A percentile compares a stretch with the other conserved stretches of the same genome.
Evolutionary conservation across 2,329 filamentous ascomycete species (phyloP).

Genomic region (Hortaea sp.): DNA sequence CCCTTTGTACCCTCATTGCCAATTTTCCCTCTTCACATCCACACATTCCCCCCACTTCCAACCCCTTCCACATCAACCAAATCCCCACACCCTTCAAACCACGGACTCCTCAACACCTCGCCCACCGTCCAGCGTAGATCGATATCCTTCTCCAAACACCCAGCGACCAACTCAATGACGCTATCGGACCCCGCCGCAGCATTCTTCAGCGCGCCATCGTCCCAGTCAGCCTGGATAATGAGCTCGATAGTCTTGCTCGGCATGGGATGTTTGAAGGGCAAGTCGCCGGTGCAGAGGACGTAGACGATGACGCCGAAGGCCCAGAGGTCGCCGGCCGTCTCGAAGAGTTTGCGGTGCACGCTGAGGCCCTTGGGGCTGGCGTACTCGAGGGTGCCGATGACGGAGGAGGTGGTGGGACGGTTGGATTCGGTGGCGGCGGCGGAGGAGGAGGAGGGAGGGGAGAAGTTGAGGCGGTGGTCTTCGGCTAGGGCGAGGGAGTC

Average conservation of each 20-base stretch:
- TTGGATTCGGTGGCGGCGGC: background rate
- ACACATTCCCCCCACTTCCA: too few species aligned
- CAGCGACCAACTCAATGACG: slow-evolving; percentile 46
- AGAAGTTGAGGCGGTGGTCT: background rate
- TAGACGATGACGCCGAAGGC: slow-evolving; percentile 56
- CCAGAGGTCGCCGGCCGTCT: slow-evolving; percentile 56
- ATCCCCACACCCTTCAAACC: slow-evolving; percentile 36
- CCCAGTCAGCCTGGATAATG: slow-evolving; percentile 52
- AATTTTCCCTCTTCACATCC: too few species aligned
- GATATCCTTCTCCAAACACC: slow-evolving; percentile 49
- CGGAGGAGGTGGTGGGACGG: slow-evolving; percentile 25
- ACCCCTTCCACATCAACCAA: too few species aligned
- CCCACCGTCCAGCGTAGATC: slow-evolving; percentile 47
- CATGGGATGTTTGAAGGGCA: slow-evolving; percentile 54
- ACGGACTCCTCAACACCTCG: slow-evolving; percentile 45
- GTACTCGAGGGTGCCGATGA: slow-evolving; percentile 52
- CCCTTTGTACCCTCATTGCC: too few species aligned
- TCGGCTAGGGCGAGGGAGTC: background rate
- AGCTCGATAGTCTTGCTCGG: slow-evolving; percentile 48
- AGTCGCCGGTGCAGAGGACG: slow-evolving; percentile 48
- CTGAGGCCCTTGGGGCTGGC: slow-evolving; percentile 41
- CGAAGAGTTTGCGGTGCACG: slow-evolving; percentile 32
- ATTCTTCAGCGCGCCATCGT: slow-evolving; percentile 39
- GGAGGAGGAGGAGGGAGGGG: background rate
- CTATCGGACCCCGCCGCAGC: slow-evolving; percentile 34